Conservation (phyloP, 345 rosid genomes). For the Aquilaria malaccensis region DNA sequence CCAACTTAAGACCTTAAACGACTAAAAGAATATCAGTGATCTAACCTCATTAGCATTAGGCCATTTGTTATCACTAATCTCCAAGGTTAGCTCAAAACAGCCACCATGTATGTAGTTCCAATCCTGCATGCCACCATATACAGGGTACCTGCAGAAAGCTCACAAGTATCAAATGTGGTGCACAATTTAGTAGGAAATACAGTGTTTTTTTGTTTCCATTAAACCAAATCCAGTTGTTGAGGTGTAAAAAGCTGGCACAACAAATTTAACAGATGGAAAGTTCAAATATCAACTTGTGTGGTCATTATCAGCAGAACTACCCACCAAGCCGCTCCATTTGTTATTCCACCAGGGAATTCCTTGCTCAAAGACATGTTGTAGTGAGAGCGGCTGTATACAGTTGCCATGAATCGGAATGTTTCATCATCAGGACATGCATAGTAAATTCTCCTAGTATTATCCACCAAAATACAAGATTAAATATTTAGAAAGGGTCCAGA, state of each 20-base stretch:
- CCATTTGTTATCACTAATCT: slow-evolving; percentile 93
- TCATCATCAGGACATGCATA: slow-evolving; percentile 88
- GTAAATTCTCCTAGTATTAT: slow-evolving; percentile 64
- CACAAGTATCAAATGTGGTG: slow-evolving; percentile 11
- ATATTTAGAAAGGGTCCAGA: slow-evolving; percentile 4
- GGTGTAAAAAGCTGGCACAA: neutral
- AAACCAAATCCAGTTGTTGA: no score
- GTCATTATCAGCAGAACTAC: slow-evolving; percentile 10
- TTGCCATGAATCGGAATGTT: slow-evolving; percentile 74
- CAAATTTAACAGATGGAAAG: neutral
- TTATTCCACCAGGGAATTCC: slow-evolving; percentile 87
- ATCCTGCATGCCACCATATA: slow-evolving; percentile 99
- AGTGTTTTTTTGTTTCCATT: neutral
- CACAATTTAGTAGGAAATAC: slow-evolving; percentile 2
- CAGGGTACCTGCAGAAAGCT: slow-evolving; percentile 71
- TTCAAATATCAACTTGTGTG: neutral
- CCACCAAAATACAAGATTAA: slow-evolving; percentile 6
- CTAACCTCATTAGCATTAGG: slow-evolving; percentile 78
- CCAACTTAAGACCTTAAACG: no score
- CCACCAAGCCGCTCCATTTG: slow-evolving; percentile 94
- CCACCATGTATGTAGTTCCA: slow-evolving; percentile 96
- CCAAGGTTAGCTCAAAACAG: slow-evolving; percentile 96
- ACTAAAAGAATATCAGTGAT: slow-evolving; percentile 1
- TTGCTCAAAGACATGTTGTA: slow-evolving; percentile 86
- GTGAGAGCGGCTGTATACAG: slow-evolving; percentile 72